Base-by-base conservation (phyloP, 441 rosid genomes). In the Aquilaria agallochum region DNA sequence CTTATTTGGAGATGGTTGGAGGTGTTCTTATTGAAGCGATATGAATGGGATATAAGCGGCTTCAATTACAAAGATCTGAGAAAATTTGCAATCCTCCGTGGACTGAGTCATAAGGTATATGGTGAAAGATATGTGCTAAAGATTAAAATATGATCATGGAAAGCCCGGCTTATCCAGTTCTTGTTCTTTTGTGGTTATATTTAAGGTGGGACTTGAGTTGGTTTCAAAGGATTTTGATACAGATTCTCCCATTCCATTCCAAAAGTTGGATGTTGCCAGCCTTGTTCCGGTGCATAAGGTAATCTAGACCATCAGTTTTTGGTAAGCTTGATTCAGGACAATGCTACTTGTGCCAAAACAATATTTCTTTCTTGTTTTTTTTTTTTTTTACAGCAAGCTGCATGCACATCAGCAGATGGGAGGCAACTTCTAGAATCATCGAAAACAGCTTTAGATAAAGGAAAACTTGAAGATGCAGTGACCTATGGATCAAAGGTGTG, bases 391-490 rank as follows among this genome's bases (percentile, higher is more conserved):
- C 80, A 80, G 84, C 83, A 75, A 80, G 82, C 83, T 56, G 81
- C 92, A 55, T 86, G 88, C 78, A 82, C 92, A 53, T 82, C 92
- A 72, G 92, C 92, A 14, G 89, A 86, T 74, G 92, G 92, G 68
- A 80, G 92, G 58, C 89, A 84, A 61, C 92, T 86, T 71, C 77
- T 86, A 57, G 92, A 86, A 75, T 86, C 88, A 52, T 86, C 92
- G 63, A 86, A 86, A 80, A 84, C 92, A 59, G 92, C 92, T 72
- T 75, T 84, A 59, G 92, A 86, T 72, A 86, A 86, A 69, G 92
- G 92, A 68, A 86, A 86, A 76, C 92, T 86, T 59, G 92, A 86
- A 84, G 92, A 86, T 74, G 92, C 92, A 59, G 92, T 86, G 50
- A 78, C 84, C 48, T 84, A 78, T 69, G 92, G 92, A 72, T 78